Conservation (phyloP, 176 grass and related monocot genomes). For the Oryza punctata region DNA sequence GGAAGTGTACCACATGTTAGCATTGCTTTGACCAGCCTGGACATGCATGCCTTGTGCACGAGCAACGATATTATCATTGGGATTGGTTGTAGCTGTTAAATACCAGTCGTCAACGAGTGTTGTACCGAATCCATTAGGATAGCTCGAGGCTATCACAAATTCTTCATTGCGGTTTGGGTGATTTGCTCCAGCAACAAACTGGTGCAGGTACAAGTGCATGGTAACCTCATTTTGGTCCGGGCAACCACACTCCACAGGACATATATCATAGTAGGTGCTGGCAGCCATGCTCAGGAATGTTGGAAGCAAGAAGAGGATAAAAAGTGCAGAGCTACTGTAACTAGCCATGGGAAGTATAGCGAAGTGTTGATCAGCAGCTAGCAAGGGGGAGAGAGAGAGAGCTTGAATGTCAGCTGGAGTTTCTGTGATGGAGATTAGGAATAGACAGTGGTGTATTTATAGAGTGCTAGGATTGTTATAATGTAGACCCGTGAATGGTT, state of each 20-base stretch:
- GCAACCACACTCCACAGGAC: neutral
- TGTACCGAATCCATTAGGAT: neutral
- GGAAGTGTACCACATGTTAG: neutral
- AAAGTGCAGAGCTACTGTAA: too few relatives aligned
- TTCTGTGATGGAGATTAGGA: neutral
- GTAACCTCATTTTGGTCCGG: neutral
- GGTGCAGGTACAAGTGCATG: slow-evolving; percentile 10
- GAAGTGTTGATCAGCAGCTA: neutral
- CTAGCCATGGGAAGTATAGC: neutral
- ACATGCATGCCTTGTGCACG: slow-evolving; percentile 18
- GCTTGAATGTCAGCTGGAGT: neutral
- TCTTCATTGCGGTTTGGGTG: slow-evolving; percentile 10
- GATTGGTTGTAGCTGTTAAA: neutral
- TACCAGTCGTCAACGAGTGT: neutral
- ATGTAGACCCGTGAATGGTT: too few relatives aligned
- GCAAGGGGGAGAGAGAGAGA: too few relatives aligned
- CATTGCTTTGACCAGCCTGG: neutral
- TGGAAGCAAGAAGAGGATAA: neutral
- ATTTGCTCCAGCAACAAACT: neutral
- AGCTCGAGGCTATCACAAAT: neutral
- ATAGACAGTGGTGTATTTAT: too few relatives aligned
- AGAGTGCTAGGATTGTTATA: too few relatives aligned
- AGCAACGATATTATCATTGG: neutral
- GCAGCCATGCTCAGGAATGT: neutral
- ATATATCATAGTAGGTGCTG: too few relatives aligned